Evolutionary conservation across 2,329 filamentous ascomycete genomes (phyloP), one percentile per base, ranked within the genome.

Genomic region (Fonsecaea monophora): DNA sequence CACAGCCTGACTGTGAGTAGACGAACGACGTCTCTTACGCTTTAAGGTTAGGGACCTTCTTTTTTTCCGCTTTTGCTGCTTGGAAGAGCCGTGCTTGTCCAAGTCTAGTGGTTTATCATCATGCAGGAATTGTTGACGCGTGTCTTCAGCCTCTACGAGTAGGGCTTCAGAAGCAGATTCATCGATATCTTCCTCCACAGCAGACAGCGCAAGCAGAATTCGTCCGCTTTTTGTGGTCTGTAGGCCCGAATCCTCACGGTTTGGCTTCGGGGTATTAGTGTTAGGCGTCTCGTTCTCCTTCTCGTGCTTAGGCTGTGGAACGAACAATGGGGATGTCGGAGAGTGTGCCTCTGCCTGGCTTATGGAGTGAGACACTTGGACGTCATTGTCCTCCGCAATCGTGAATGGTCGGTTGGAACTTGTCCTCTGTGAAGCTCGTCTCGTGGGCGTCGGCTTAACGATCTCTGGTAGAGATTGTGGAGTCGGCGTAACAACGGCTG

Each of bases 21-120:
- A 64, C 34, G 70, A 70, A 25, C 55, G 59, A 34, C 60, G 56
- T 58, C 62, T 72, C n/a, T 60, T 71, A 10, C 58, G 62, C 13
- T 35, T 45, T 13, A 64, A 40, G 13, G 56, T 48, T 4, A 67
- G 50, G 18, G 70, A 61, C 42, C 60, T 69, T 12, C 67, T 62
- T 50, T 67, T 70, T 55, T 60, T 65, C 21, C 65, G 64, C 21
- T 50, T 54, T 38, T 67, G 66, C 50, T 32, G 60, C 21, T 54
- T 65, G 6, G 66, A 54, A 13, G 40, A 18, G 55, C 38, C 34
- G 10, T 55, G n/a, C 12, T 12, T 12, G 34, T 48, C 40, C 6
- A 40, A 4, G 4, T 53, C 53, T 25, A 13, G 42, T 38, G 30
- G 9, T 3, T 30, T 55, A n/a, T 25, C 42, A 13, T 42, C 45